A percentile compares a stretch with the other conserved stretches of the same genome.
phyloP scores from a whole-genome alignment of 345 rosid genomes.

The Hypericum androsaemum region DNA sequence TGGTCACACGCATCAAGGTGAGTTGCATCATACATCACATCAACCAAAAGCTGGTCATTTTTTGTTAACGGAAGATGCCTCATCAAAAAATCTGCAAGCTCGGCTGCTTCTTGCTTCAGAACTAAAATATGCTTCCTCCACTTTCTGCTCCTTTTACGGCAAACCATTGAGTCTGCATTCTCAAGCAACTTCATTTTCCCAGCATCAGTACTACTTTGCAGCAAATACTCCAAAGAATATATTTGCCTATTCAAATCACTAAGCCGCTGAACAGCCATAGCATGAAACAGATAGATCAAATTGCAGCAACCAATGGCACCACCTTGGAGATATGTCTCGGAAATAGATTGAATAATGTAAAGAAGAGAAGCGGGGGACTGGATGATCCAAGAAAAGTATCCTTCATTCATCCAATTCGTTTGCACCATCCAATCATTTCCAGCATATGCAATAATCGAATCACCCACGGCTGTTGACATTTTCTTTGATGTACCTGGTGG shows the following conservation, averaged over 20 bases:
- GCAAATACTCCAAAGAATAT: slow-evolving; percentile 52
- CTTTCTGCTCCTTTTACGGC: slow-evolving; percentile 27
- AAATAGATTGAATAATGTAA: slow-evolving; percentile 43
- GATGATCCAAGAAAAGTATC: slow-evolving; percentile 68
- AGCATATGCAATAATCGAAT: slow-evolving; percentile 35
- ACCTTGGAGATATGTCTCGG: slow-evolving; percentile 32
- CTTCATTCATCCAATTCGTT: slow-evolving; percentile 47
- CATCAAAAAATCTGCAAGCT: slow-evolving; percentile 54
- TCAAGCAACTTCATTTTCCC: slow-evolving; percentile 34
- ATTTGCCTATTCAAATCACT: slow-evolving; percentile 73
- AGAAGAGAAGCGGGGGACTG: slow-evolving; percentile 59
- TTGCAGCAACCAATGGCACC: slow-evolving; percentile 37
- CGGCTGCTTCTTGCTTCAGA: slow-evolving; percentile 59
- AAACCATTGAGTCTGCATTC: slow-evolving; percentile 18
- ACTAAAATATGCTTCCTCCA: slow-evolving; percentile 33
- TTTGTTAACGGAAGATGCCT: slow-evolving; percentile 30
- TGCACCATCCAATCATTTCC: slow-evolving; percentile 61
- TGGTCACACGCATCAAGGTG: slow-evolving; percentile 13
- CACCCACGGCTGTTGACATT: slow-evolving; percentile 43
- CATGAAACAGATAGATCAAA: slow-evolving; percentile 45
- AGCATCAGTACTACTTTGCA: slow-evolving; percentile 31
- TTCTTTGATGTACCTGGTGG: slow-evolving; percentile 44
- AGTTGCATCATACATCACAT: slow-evolving; percentile 14
- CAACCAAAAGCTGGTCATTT: slow-evolving; percentile 20
- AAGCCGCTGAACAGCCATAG: slow-evolving; percentile 72